Evolutionary conservation across 352 stramenopile genomes (phyloP), one percentile per base, ranked within the genome.

Genomic region (Plasmopara muralis): DNA sequence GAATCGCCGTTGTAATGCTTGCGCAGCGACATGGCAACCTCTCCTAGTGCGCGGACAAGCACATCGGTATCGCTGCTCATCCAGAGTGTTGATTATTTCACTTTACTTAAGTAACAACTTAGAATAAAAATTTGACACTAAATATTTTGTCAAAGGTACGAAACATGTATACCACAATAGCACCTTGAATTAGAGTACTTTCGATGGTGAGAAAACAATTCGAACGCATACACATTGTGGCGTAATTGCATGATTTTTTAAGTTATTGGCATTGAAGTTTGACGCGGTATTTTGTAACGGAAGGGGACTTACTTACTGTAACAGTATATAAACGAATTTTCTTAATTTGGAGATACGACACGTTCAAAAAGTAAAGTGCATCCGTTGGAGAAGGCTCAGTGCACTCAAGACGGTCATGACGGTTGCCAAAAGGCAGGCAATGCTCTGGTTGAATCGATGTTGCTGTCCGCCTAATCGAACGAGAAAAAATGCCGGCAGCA

Each of bases 401-500:
- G 69, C 44, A 18, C 77, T 84, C 7, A 87, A 30, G 28, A 70
- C 49, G 0, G 66, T 72, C 33, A 70, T 74, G 14, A 68, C 50
- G 20, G 84, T 28, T 28, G 77, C 77, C 53, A 89, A 54, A 5
- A 61, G 6, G 1, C 80, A 33, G 14, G 77, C 67, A 14, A 82
- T 53, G 37, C 64, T 31, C 37, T 89, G 83, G 16, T 81, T 69
- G 8, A 50, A 43, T 13, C 56, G 50, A 43, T 83, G 69, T 12
- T 67, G 54, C 28, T 66, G 44, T 4, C 56, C 55, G 13, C 77
- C 79, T 5, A 91, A 51, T 15, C 73, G 70, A 25, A 70, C 55
- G 50, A 89, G 66, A 54, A 92, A 93, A 47, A 85, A 89, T 16
- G 83, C 77, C 12, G 85, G 85, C n/a, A 95, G 64, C 43, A 93